Conservation (phyloP, 2,329 filamentous ascomycete species). For the Amylocarpus encephaloides region DNA sequence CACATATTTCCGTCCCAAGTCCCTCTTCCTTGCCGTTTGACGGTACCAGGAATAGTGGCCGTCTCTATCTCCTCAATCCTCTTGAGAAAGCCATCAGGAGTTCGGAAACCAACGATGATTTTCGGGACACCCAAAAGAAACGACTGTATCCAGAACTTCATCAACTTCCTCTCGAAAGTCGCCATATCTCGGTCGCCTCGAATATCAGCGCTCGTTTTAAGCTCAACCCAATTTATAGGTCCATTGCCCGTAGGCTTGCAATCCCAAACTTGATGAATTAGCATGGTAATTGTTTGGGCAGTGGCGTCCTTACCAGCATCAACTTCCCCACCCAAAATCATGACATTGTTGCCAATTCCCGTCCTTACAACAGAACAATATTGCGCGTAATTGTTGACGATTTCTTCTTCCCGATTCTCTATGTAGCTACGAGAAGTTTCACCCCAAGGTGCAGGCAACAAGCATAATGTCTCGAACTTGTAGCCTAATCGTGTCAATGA, state of each 20-base stretch:
- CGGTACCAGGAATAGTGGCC: constrained; percentile 67
- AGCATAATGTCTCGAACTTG: constrained; percentile 86
- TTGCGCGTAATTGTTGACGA: constrained; percentile 85
- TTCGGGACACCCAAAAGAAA: constrained; percentile 90
- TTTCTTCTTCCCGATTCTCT: constrained; percentile 61
- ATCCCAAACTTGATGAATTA: constrained; percentile 62
- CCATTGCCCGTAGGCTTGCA: constrained; percentile 59
- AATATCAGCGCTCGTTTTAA: constrained; percentile 82
- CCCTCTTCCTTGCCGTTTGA: constrained; percentile 55
- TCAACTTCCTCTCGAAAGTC: constrained; percentile 80
- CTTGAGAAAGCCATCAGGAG: constrained; percentile 62
- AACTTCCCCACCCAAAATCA: constrained; percentile 89
- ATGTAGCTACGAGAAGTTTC: constrained; percentile 70
- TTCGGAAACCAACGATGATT: constrained; percentile 85
- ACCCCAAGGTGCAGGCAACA: constrained; percentile 69
- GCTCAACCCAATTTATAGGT: constrained; percentile 86
- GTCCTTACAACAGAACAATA: constrained; percentile 94
- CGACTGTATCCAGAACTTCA: constrained; percentile 96
- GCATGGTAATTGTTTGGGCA: not conserved
- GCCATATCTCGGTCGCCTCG: constrained; percentile 59
- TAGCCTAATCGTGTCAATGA: constrained; percentile 56
- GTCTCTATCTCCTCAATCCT: constrained; percentile 76
- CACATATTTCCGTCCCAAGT: constrained; percentile 91
- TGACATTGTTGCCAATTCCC: constrained; percentile 65
- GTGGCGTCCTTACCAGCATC: constrained; percentile 60